phyloP scores from a whole-genome alignment of 331 rosid species.

The Spiraea crenata region DNA sequence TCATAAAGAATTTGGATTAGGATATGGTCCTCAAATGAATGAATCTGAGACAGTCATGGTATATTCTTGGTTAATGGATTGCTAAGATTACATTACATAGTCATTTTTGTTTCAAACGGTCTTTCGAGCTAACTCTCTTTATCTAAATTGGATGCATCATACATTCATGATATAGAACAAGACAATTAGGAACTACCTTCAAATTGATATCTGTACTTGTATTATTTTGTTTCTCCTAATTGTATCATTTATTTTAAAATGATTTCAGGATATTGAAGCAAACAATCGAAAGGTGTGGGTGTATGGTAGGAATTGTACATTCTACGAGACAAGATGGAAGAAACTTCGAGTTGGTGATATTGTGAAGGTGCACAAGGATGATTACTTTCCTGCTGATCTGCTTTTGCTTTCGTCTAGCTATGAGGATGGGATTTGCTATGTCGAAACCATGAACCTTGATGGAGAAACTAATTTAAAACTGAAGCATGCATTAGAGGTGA shows the following conservation, averaged over 20 bases:
- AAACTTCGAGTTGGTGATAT: slow-evolving; percentile 76
- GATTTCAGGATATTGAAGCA: slow-evolving; percentile 69
- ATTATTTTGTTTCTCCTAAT: background rate
- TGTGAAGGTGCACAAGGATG: slow-evolving; percentile 67
- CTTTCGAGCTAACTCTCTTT: background rate
- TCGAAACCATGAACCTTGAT: slow-evolving; percentile 87
- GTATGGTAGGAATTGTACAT: slow-evolving; percentile 41
- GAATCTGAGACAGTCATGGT: background rate
- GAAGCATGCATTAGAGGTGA: slow-evolving; percentile 67
- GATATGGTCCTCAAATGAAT: background rate
- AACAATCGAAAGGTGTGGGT: slow-evolving; percentile 63
- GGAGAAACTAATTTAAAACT: slow-evolving; percentile 88
- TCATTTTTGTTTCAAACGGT: background rate
- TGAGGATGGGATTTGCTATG: slow-evolving; percentile 78
- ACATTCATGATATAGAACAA: background rate
- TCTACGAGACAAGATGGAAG: slow-evolving; percentile 70
- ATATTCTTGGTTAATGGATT: background rate
- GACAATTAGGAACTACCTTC: background rate
- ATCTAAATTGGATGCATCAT: background rate
- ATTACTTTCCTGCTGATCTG: slow-evolving; percentile 84
- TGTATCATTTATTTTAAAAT: slow-evolving; percentile 24
- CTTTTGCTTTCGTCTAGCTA: slow-evolving; percentile 69
- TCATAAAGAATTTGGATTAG: background rate
- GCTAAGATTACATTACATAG: background rate
- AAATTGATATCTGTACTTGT: background rate